Percentiles rank a stretch among this genome's conserved stretches.
phyloP scores from a whole-genome alignment of 148 eudicot species.

The Rhododendron mucronatum region DNA sequence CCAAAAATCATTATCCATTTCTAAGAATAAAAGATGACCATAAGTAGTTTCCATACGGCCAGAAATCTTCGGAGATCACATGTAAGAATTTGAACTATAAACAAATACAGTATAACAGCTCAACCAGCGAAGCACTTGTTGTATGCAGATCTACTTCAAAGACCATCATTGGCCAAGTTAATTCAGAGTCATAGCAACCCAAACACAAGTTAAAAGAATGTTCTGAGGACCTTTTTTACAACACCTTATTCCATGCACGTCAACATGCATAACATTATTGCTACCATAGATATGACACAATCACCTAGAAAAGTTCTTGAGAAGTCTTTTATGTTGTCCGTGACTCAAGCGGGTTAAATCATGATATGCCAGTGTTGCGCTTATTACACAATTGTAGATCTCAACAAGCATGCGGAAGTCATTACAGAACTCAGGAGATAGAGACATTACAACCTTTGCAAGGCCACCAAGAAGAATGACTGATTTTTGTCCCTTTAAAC shows the following conservation, averaged over 20 bases:
- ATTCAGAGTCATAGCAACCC: background rate
- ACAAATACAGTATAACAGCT: too few relatives aligned
- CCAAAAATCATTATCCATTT: too few relatives aligned
- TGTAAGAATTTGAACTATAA: too few relatives aligned
- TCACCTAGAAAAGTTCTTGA: background rate
- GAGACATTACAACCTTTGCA: constrained; percentile 6
- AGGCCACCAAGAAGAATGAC: constrained; percentile 11
- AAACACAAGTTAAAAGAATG: background rate
- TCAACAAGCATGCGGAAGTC: background rate
- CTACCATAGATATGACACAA: background rate
- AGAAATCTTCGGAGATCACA: too few relatives aligned
- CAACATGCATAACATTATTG: background rate
- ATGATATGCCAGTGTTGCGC: background rate
- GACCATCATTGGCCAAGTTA: too few relatives aligned
- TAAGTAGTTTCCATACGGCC: too few relatives aligned
- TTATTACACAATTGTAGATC: background rate
- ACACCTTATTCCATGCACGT: background rate
- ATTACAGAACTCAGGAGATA: background rate
- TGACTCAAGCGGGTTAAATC: background rate
- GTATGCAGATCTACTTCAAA: too few relatives aligned
- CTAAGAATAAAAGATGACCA: too few relatives aligned
- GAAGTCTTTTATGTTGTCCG: background rate
- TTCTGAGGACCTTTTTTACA: background rate
- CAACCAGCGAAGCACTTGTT: too few relatives aligned
- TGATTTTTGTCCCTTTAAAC: constrained; percentile 3